Evolutionary conservation across 208 protist species (phyloP).

Genomic region (Trypanosoma platydactyli): DNA sequence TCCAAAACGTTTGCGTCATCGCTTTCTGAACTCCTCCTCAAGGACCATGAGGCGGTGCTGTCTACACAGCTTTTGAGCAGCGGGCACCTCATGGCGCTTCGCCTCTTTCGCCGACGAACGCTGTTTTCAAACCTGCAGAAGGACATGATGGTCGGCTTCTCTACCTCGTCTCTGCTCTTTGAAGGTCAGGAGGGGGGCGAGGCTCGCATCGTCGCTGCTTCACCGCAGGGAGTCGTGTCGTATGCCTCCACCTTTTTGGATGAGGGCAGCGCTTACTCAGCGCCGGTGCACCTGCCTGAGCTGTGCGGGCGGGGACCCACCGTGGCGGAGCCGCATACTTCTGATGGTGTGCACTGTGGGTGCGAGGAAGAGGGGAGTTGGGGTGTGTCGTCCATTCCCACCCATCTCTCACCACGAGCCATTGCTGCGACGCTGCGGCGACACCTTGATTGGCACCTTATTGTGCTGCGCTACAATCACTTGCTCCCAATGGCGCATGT

Average conservation of each 20-base stretch:
- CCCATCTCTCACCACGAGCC: slow-evolving; percentile 18
- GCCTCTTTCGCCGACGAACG: slow-evolving; percentile 53
- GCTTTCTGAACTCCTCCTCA: slow-evolving; percentile 52
- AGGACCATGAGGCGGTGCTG: slow-evolving; percentile 39
- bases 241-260: slow-evolving; percentile 45
- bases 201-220: slow-evolving; percentile 35
- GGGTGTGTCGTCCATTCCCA: background rate
- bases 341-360: background rate
- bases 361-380: background rate
- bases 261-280: slow-evolving; percentile 39
- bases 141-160: slow-evolving; percentile 73
- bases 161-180: slow-evolving; percentile 60
- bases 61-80: slow-evolving; percentile 43
- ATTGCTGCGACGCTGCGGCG: slow-evolving; percentile 51
- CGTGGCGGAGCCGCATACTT: background rate
- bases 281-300: slow-evolving; percentile 37
- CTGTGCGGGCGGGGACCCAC: background rate
- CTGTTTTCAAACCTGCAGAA: slow-evolving; percentile 73
- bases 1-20: slow-evolving; percentile 36
- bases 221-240: slow-evolving; percentile 25
- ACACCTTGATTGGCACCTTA: slow-evolving; percentile 56
- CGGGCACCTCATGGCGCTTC: slow-evolving; percentile 44
- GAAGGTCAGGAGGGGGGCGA: slow-evolving; percentile 40
- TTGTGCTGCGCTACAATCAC: slow-evolving; percentile 46
- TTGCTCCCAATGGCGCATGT: slow-evolving; percentile 52